phyloP scores from a whole-genome alignment of 352 stramenopile genomes.

The Phytophthora kernoviae region DNA sequence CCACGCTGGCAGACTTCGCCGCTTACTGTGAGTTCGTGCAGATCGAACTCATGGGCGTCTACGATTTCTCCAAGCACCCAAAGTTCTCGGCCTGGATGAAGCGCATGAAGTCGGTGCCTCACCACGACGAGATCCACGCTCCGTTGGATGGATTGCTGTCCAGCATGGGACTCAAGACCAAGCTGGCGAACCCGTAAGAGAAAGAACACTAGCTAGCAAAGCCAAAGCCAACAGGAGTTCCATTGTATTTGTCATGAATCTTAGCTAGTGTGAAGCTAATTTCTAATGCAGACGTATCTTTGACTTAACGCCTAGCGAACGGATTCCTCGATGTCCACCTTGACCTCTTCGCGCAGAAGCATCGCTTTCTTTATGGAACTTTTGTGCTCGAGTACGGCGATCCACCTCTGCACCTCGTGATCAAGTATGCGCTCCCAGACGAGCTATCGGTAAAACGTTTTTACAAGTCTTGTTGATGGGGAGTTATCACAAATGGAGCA shows the following conservation, averaged over 20 bases:
- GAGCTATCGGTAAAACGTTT: slow-evolving; percentile 20
- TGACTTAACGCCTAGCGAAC: too few relatives aligned
- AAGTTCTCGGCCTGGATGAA: slow-evolving; percentile 51
- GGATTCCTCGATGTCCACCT: too few relatives aligned
- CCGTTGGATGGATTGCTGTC: slow-evolving; percentile 29
- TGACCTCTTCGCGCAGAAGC: too few relatives aligned
- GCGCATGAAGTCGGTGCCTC: slow-evolving; percentile 57
- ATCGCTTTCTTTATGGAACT: too few relatives aligned
- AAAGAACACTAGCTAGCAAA: too few relatives aligned
- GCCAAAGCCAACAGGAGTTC: too few relatives aligned
- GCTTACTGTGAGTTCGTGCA: slow-evolving; percentile 53
- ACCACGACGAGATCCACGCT: slow-evolving; percentile 53
- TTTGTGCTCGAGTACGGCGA: too few relatives aligned
- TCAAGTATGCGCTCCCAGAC: slow-evolving; percentile 46
- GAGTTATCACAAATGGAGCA: too few relatives aligned
- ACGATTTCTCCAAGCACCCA: slow-evolving; percentile 50
- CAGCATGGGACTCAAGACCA: slow-evolving; percentile 29
- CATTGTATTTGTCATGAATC: too few relatives aligned
- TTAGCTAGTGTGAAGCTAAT: too few relatives aligned
- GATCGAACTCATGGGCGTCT: slow-evolving; percentile 43
- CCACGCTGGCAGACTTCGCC: slow-evolving; percentile 40
- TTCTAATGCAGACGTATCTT: too few relatives aligned
- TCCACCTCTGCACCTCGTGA: slow-evolving; percentile 51
- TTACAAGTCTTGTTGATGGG: slow-evolving; percentile 18
- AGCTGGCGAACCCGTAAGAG: slow-evolving; percentile 22